phyloP scores from a whole-genome alignment of 768 basidiomycete species.

The Tubosaeta sp. region DNA sequence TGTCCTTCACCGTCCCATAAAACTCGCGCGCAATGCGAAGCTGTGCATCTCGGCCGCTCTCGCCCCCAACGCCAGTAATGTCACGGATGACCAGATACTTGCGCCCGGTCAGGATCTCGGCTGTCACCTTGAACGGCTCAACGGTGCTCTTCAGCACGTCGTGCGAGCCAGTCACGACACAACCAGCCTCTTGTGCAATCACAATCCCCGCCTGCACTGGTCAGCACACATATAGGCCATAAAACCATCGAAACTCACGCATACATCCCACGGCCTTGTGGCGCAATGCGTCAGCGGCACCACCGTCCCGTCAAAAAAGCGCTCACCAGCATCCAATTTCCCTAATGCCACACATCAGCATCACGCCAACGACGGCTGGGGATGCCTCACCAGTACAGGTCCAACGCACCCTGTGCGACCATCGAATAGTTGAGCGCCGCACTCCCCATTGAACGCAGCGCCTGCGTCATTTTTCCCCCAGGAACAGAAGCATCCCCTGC shows the following conservation, averaged over 20 bases:
- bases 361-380: neutral
- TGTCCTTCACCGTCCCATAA: slow-evolving; percentile 76
- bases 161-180: slow-evolving; percentile 70
- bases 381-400: slow-evolving; percentile 73
- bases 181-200: slow-evolving; percentile 88
- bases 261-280: slow-evolving; percentile 79
- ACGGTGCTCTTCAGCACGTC: slow-evolving; percentile 31
- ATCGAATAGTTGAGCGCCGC: slow-evolving; percentile 78
- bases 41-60: slow-evolving; percentile 69
- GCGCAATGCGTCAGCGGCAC: neutral
- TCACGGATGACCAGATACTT: slow-evolving; percentile 78
- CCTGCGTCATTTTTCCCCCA: slow-evolving; percentile 82
- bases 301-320: neutral
- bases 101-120: slow-evolving; percentile 68
- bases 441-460: slow-evolving; percentile 77
- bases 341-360: slow-evolving; percentile 35
- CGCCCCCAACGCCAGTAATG: slow-evolving; percentile 57
- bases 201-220: slow-evolving; percentile 68
- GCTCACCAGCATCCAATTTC: slow-evolving; percentile 74
- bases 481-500: slow-evolving; percentile 65
- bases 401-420: slow-evolving; percentile 86
- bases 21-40: slow-evolving; percentile 80
- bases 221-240: neutral
- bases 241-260: slow-evolving; percentile 37
- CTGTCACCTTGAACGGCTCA: slow-evolving; percentile 58